phyloP scores from a whole-genome alignment of 805 yeast genomes.

The Ogataea ramenticola region DNA sequence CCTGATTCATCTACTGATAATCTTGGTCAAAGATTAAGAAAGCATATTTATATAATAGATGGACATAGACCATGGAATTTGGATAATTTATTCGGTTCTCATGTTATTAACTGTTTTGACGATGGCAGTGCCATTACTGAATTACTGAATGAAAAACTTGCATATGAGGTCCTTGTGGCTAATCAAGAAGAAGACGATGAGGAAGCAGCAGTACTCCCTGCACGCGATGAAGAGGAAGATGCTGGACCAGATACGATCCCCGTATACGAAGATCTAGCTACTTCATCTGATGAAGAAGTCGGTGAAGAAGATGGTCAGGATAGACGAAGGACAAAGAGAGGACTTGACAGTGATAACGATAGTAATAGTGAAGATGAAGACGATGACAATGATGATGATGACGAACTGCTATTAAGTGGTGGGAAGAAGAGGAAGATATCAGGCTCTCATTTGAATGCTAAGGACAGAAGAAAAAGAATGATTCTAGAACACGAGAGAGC shows the following conservation, averaged over 20 bases:
- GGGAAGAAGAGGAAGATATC: constrained; percentile 13
- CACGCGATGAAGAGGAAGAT: constrained; percentile 24
- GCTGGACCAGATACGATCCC: constrained; percentile 19
- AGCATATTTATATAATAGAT: constrained; percentile 77
- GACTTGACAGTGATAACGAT: constrained; percentile 23
- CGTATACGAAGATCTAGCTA: constrained; percentile 16
- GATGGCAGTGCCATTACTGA: constrained; percentile 71
- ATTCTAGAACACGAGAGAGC: constrained; percentile 42
- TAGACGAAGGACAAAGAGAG: constrained; percentile 20
- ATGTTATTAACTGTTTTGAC: constrained; percentile 72
- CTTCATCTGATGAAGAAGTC: constrained; percentile 33
- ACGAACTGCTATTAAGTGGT: constrained; percentile 11
- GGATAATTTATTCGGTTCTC: constrained; percentile 83
- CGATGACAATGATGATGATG: constrained; percentile 20
- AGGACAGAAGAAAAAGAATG: constrained; percentile 32
- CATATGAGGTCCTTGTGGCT: constrained; percentile 49
- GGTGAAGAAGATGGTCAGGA: constrained; percentile 19
- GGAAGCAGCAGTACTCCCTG: constrained; percentile 23
- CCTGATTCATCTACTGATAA: constrained; percentile 19
- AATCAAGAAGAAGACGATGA: constrained; percentile 29
- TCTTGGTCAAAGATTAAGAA: constrained; percentile 28
- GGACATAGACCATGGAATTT: constrained; percentile 96
- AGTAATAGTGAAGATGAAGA: constrained; percentile 24
- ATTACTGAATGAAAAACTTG: constrained; percentile 46
- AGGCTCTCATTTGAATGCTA: constrained; percentile 24